Base-by-base conservation (phyloP, 306 rosid species). In the Gynostemma pentaphyllum region DNA sequence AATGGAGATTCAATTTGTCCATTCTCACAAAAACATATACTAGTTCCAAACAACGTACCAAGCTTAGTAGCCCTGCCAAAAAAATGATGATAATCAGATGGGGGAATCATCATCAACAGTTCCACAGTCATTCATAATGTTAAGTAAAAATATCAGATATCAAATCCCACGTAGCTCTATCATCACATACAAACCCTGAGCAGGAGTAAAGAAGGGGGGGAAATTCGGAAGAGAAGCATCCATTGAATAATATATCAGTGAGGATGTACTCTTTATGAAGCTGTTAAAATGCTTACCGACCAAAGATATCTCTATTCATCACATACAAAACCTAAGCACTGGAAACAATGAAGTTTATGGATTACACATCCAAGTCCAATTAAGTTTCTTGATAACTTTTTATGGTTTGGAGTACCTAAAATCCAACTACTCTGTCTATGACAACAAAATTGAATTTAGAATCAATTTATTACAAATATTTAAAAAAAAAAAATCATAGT, bases 51-150 rank as follows among this genome's bases (percentile, higher is more conserved):
- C 74, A 70, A 76, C 50, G 72, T 80, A 84, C 81, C 83, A 79
- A 81, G 68, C 77, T 72, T 73, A 45, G 82, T 76, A 81, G 75
- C 76, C 71, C 64, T 95, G 90, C 85, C 95, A 88, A 85, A 79
- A 73, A 84, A 82, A 75, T 45, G 81, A 45, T 71, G 42, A 7
- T 5, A 44, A 80, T 78, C 75, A 81, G 91, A 78, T 13, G 23
- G 15, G 19, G 49, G 66, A 75, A 48, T 51, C 68, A 48, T 62
- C 57, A 54, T 34, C 41, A 51, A 15, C 47, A 45, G n/a, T n/a
- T n/a, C n/a, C n/a, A n/a, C n/a, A n/a, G n/a, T n/a, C 37, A 36
- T 55, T 50, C 69, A 24, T 7, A 21, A 39, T 9, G 42, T 56
- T 29, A 68, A 62, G 37, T 63, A 73, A 51, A 76, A 68, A n/a